These are phyloP conservation scores for Aspergillus fructus DNA, from an alignment of 2,329 filamentous ascomycete genomes.

Conservation along the genomic window DNA sequence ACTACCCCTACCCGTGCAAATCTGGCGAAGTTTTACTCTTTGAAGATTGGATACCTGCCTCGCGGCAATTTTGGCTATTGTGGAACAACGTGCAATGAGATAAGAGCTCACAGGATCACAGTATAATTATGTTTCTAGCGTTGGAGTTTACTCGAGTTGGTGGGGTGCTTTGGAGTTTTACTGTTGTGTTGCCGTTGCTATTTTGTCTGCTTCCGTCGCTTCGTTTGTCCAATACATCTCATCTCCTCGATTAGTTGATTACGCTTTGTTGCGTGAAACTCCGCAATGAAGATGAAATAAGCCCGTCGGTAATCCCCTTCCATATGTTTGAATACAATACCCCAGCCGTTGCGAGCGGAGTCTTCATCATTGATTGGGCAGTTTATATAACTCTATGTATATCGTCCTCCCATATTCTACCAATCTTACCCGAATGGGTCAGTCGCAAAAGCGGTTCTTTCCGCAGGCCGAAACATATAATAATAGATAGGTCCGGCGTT, in stretches of 20 bases:
- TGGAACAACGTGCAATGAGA: slow-evolving; percentile 4
- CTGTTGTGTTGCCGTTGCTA: slow-evolving; percentile 1
- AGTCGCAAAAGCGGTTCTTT: not conserved
- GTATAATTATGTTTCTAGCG: slow-evolving; percentile 25
- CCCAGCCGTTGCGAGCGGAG: too few relatives aligned
- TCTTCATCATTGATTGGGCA: not conserved
- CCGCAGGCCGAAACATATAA: not conserved
- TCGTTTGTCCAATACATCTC: not conserved
- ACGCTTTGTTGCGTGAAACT: not conserved
- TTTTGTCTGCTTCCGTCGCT: not conserved
- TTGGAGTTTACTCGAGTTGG: slow-evolving; percentile 20
- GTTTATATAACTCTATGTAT: not conserved
- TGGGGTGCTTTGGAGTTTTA: slow-evolving; percentile 4
- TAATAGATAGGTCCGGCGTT: not conserved
- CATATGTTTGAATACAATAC: not conserved
- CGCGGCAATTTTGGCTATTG: slow-evolving; percentile 25
- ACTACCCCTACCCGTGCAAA: slow-evolving; percentile 16
- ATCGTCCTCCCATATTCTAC: not conserved
- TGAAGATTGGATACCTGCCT: slow-evolving; percentile 26
- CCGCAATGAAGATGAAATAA: not conserved
- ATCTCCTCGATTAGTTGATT: not conserved
- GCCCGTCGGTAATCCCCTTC: not conserved
- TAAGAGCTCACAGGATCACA: slow-evolving; percentile 14
- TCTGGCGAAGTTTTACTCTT: slow-evolving; percentile 21
- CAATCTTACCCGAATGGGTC: not conserved